phyloP scores from a whole-genome alignment of 2,329 filamentous ascomycete genomes.

The Botryotinia calthae region DNA sequence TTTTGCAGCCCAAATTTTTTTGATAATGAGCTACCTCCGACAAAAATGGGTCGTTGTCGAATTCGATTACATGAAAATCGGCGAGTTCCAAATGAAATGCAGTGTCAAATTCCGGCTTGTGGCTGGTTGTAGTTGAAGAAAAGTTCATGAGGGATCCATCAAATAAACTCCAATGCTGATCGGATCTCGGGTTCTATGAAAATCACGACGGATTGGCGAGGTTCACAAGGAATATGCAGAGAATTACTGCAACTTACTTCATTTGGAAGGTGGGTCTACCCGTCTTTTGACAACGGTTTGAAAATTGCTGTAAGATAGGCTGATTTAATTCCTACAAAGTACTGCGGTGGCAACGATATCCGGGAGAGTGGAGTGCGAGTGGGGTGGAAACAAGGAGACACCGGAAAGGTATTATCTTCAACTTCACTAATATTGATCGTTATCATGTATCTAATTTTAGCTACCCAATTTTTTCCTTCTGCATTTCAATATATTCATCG shows the following conservation, averaged over 20 bases:
- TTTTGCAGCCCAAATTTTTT: not conserved
- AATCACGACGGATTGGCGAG: not conserved
- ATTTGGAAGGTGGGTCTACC: constrained; percentile 1
- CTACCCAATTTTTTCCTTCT: not conserved
- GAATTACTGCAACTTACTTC: not conserved
- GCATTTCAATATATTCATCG: not conserved
- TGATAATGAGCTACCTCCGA: not conserved
- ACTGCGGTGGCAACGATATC: not conserved
- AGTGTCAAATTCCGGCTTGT: not conserved
- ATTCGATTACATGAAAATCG: not conserved
- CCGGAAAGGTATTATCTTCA: not conserved
- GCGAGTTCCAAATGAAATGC: not conserved
- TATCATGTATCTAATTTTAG: not conserved
- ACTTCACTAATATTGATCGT: not conserved
- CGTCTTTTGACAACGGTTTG: not conserved
- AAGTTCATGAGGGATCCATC: not conserved
- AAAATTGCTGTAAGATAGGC: not conserved
- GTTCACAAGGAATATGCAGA: not conserved
- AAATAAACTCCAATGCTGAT: not conserved
- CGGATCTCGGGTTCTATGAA: not conserved
- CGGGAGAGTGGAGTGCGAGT: not conserved
- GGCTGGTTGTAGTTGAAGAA: not conserved
- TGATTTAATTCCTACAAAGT: not conserved
- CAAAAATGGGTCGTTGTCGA: not conserved
- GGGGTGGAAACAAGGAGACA: not conserved